A percentile compares a stretch with the other conserved stretches of the same genome.
phyloP scores from a whole-genome alignment of 305 asterid genomes.

The Fraxinus greggii region DNA sequence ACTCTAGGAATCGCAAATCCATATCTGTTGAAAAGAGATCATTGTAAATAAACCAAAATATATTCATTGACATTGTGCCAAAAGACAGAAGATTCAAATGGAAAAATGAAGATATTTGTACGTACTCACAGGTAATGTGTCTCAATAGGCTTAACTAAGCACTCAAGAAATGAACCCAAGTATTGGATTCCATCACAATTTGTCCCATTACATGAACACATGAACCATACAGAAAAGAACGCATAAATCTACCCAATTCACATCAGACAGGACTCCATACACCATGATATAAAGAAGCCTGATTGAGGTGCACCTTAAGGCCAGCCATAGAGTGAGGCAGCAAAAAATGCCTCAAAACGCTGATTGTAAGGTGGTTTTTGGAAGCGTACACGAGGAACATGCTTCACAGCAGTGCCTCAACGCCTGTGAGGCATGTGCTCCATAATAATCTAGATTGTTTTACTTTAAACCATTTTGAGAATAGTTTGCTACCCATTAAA shows the following conservation, averaged over 20 bases:
- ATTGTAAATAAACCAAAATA: conserved; percentile 19
- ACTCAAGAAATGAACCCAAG: background rate
- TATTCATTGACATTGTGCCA: background rate
- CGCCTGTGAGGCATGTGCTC: background rate
- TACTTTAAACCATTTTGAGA: background rate
- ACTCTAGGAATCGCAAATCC: conserved; percentile 56
- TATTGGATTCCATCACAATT: background rate
- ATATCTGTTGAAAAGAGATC: conserved; percentile 42
- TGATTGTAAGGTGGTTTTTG: background rate
- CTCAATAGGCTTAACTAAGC: background rate
- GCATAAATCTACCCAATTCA: background rate
- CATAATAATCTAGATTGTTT: background rate
- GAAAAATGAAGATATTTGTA: background rate
- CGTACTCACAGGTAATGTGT: background rate
- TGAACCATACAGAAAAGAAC: background rate
- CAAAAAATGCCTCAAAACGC: background rate
- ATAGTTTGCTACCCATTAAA: background rate
- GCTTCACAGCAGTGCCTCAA: background rate
- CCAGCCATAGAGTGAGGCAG: background rate
- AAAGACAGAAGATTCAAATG: conserved; percentile 19
- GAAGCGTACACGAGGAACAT: background rate
- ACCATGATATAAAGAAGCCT: background rate
- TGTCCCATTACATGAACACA: background rate
- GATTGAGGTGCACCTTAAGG: background rate
- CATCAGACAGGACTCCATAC: background rate